Base-by-base conservation (phyloP, 495 filamentous ascomycete genomes). In the Alectoria sarmentosa region DNA sequence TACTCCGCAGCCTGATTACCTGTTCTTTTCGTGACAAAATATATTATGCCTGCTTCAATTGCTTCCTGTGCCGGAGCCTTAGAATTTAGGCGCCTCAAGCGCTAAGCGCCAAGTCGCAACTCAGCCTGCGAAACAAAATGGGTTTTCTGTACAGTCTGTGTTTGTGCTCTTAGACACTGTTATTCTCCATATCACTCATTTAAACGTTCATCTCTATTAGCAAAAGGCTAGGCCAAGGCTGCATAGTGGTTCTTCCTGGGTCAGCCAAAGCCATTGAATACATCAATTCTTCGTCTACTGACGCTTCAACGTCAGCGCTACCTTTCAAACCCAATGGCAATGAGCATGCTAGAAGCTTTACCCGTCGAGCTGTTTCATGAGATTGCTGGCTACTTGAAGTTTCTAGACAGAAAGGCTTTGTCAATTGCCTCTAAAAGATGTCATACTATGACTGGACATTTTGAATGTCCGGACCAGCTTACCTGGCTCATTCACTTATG, bases 391-490 rank as follows among this genome's bases (percentile, higher is more conserved):
- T 34, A 41, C 4, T 19, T 38, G 34, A 17, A 14, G 3, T 64
- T 57, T 32, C 19, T 23, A 8, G 54, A 36, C 39, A 37, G 26
- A 14, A 58, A 48, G 17, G 54, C 39, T 14, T 8, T 48, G 13
- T 30, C 52, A 21, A 17, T 21, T 32, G 28, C 54, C 11, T 58
- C 62, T 4, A 58, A 44, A 19, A n/a, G 14, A 23, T 42, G 38
- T 26, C n/a, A 58, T n/a, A 6, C 28, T 14, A 23, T n/a, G 9
- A 17, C n/a, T 14, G 44, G 54, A 6, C 38, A 36, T 5, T 32
- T 58, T 32, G 15, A 36, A 57, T 58, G 52, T 26, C 60, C 62
- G 7, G 52, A 64, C 2, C 37, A 58, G 3, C 30, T 64, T 21
- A 8, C 39, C 0, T 58, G 62, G 28, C 19, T 46, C n/a, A 21